phyloP scores from a whole-genome alignment of 306 rosid genomes.

The Psophocarpus tetragonolobus region DNA sequence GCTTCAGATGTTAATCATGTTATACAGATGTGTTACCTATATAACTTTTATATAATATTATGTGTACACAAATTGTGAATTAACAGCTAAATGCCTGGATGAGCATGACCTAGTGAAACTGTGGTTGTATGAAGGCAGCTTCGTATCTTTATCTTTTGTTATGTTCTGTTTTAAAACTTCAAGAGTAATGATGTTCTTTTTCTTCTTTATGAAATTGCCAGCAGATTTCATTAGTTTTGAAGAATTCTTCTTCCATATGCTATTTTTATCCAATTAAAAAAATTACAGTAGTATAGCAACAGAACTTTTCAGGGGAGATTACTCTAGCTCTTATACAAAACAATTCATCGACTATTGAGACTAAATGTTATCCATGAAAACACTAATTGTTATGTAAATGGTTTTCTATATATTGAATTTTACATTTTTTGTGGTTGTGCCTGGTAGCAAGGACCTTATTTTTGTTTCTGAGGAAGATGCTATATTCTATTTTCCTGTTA shows the following conservation, averaged over 20 bases:
- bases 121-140: background rate
- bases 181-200: background rate
- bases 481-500: conserved; percentile 12
- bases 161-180: background rate
- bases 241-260: too few relatives aligned
- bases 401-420: background rate
- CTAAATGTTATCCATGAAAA: conserved; percentile 15
- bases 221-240: background rate
- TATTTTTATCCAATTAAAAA: too few relatives aligned
- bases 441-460: background rate
- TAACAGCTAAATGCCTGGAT: background rate
- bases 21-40: background rate
- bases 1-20: background rate
- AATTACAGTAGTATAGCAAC: background rate
- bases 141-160: background rate
- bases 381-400: background rate
- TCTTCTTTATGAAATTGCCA: background rate
- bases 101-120: background rate
- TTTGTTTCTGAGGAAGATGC: conserved; percentile 4
- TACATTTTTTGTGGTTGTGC: background rate
- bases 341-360: background rate
- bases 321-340: background rate
- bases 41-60: background rate
- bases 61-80: background rate
- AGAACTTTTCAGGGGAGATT: background rate